A percentile compares a stretch with the other conserved stretches of the same genome.
Evolutionary conservation across 768 basidiomycete genomes (phyloP).

Genomic region (Kondoa subrosea): DNA sequence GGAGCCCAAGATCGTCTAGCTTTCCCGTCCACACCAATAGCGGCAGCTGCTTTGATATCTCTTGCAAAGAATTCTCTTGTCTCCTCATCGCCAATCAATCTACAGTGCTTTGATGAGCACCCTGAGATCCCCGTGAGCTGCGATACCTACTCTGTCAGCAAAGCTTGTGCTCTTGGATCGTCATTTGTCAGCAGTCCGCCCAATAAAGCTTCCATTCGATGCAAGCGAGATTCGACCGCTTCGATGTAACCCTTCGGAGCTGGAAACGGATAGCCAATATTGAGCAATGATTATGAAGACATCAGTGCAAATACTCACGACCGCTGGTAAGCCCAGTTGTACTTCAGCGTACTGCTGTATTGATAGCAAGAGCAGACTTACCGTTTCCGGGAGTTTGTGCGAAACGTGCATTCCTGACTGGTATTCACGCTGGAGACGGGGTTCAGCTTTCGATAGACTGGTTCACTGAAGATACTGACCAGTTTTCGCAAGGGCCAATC

Average conservation of each 20-base stretch:
- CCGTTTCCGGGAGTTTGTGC: constrained; percentile 28
- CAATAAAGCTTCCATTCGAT: constrained; percentile 75
- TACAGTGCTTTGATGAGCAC: not conserved
- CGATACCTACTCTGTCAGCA: constrained; percentile 31
- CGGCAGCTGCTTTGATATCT: constrained; percentile 45
- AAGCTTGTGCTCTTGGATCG: constrained; percentile 35
- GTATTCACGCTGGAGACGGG: constrained; percentile 19
- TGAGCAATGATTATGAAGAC: constrained; percentile 10
- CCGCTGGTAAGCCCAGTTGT: not conserved
- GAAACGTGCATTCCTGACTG: constrained; percentile 25
- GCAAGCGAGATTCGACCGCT: constrained; percentile 74
- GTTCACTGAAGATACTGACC: constrained; percentile 57
- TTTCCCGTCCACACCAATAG: constrained; percentile 8
- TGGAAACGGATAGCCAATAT: constrained; percentile 43
- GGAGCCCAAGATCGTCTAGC: constrained; percentile 4
- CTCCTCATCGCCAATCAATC: constrained; percentile 21
- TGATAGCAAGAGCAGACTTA: constrained; percentile 11
- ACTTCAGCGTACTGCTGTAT: not conserved
- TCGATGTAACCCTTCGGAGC: constrained; percentile 91
- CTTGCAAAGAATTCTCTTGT: constrained; percentile 46
- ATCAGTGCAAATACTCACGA: constrained; percentile 14
- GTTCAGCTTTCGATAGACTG: constrained; percentile 59
- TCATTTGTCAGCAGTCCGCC: constrained; percentile 56
- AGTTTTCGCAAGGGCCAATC: constrained; percentile 53
- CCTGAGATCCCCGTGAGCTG: not conserved